phyloP scores from a whole-genome alignment of 163 green algal genomes.

The Scenedesmus sp. region DNA sequence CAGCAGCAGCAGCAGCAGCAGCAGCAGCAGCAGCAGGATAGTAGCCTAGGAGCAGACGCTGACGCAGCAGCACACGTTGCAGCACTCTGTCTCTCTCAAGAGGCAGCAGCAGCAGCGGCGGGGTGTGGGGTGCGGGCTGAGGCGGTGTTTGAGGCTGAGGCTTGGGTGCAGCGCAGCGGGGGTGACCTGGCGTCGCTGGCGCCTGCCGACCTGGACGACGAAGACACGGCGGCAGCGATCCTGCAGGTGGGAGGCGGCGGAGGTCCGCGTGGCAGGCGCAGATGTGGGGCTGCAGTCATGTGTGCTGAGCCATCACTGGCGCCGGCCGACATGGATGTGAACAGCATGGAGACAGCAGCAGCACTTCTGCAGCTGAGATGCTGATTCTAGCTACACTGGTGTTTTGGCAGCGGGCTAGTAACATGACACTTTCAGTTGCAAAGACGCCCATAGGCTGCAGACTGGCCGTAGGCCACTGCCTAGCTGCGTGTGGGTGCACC shows the following conservation, averaged over 20 bases:
- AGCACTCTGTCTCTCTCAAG: not conserved
- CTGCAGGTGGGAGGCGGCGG: slow-evolving; percentile 3
- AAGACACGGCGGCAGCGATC: slow-evolving; percentile 43
- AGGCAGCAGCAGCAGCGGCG: slow-evolving; percentile 14
- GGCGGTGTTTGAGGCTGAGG: slow-evolving; percentile 27
- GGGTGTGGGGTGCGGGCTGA: not conserved
- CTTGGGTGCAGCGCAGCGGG: slow-evolving; percentile 53
- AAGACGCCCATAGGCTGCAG: too few relatives aligned
- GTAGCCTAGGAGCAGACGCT: not conserved
- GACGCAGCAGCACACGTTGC: not conserved
- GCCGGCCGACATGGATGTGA: not conserved
- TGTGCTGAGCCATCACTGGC: not conserved
- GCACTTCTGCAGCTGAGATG: not conserved
- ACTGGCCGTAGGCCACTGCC: too few relatives aligned
- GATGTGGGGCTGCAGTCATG: too few relatives aligned
- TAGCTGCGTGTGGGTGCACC: too few relatives aligned
- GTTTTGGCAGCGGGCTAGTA: too few relatives aligned
- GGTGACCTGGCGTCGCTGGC: slow-evolving; percentile 38
- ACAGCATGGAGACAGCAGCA: not conserved
- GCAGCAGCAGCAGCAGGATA: not conserved
- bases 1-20: slow-evolving; percentile 34
- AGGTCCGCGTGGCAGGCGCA: too few relatives aligned
- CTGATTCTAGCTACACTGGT: not conserved
- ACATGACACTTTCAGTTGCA: too few relatives aligned
- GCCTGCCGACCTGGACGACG: slow-evolving; percentile 53